These are phyloP conservation scores for Pleurozium schreberi DNA, from an alignment of 225 moss, liverwort and hornwort genomes.

Conservation along the genomic window DNA sequence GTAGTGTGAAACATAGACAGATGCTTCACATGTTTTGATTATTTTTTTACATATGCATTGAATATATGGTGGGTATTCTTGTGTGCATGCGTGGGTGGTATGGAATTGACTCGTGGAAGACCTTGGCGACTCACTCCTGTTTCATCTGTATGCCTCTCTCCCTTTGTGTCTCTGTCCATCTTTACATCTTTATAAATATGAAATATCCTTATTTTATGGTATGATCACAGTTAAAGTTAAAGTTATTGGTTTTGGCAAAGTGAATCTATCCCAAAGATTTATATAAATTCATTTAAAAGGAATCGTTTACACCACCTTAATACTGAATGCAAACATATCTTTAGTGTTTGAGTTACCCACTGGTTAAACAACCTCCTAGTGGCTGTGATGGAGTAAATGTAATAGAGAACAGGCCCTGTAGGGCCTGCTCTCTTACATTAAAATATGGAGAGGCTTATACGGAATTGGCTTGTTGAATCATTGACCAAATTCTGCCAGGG, in stretches of 20 bases:
- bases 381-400: not conserved
- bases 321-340: not conserved
- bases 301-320: not conserved
- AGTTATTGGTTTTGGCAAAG: not conserved
- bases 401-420: too few species aligned
- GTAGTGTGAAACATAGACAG: not conserved
- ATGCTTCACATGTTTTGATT: not conserved
- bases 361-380: not conserved
- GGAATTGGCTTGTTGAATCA: too few species aligned
- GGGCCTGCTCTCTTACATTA: too few species aligned
- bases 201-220: not conserved
- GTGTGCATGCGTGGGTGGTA: slow-evolving; percentile 5
- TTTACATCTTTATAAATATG: not conserved
- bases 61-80: not conserved
- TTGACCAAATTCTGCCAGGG: too few species aligned
- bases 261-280: not conserved
- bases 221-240: not conserved
- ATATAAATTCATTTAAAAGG: not conserved
- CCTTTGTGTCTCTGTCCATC: not conserved
- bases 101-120: slow-evolving; percentile 14
- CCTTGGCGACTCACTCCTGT: slow-evolving; percentile 53
- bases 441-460: too few species aligned
- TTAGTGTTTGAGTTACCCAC: not conserved
- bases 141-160: slow-evolving; percentile 22
- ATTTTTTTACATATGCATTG: not conserved